These are phyloP conservation scores for Eucalyptus brandiana DNA, from an alignment of 345 rosid genomes.

Conservation along the genomic window DNA sequence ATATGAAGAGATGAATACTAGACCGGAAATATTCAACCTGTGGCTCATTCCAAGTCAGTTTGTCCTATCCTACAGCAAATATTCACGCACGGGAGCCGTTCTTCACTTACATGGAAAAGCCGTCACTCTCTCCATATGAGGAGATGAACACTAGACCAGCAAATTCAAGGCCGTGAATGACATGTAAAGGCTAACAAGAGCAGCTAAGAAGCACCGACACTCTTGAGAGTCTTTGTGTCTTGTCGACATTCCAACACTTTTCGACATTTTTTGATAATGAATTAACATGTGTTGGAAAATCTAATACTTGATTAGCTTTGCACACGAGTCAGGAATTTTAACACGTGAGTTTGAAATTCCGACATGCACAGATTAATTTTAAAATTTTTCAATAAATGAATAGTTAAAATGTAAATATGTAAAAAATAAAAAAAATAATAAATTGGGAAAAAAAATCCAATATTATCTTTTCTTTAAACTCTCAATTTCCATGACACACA, in stretches of 20 bases:
- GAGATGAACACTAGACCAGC: background rate
- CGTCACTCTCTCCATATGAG: background rate
- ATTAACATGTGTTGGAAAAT: rapidly evolving
- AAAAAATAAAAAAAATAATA: too few relatives aligned
- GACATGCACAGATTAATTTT: rapidly evolving
- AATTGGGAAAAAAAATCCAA: too few relatives aligned
- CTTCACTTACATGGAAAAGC: background rate
- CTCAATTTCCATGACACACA: too few relatives aligned
- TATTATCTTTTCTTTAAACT: rapidly evolving
- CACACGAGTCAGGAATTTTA: too few relatives aligned
- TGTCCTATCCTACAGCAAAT: background rate
- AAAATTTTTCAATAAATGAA: too few relatives aligned
- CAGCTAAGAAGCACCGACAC: rapidly evolving
- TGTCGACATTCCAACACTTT: too few relatives aligned
- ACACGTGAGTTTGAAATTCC: too few relatives aligned
- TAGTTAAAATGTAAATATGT: too few relatives aligned
- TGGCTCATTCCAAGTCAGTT: background rate
- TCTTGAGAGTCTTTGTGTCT: rapidly evolving
- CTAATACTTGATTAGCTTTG: rapidly evolving
- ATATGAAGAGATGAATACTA: background rate
- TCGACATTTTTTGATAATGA: rapidly evolving
- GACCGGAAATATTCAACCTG: background rate
- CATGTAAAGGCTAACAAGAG: background rate
- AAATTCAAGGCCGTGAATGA: background rate
- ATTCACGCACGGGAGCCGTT: background rate